These are phyloP conservation scores for Thalassiosira profunda DNA, from an alignment of 108 stramenopile species.

Conservation along the genomic window DNA sequence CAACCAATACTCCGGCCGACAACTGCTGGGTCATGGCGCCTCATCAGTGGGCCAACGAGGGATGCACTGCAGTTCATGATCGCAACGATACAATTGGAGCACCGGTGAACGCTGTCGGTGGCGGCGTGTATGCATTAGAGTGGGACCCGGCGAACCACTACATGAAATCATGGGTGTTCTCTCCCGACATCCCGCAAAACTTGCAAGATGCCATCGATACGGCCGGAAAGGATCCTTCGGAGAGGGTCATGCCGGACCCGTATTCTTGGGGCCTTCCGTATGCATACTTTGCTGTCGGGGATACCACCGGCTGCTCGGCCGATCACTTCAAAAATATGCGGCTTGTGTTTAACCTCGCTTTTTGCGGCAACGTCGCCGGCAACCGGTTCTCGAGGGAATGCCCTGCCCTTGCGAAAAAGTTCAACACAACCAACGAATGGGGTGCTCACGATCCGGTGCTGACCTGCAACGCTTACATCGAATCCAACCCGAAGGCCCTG, in stretches of 20 bases:
- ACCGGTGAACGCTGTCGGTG: conserved; percentile 87
- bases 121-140: conserved; percentile 75
- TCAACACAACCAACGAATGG: conserved; percentile 51
- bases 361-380: conserved; percentile 90
- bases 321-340: conserved; percentile 89
- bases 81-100: conserved; percentile 71
- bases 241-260: conserved; percentile 82
- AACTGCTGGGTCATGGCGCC: conserved; percentile 91
- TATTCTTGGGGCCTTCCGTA: conserved; percentile 86
- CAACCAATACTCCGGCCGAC: too few species aligned
- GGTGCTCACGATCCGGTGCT: conserved; percentile 36
- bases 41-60: conserved; percentile 97
- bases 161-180: conserved; percentile 92
- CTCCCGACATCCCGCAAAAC: conserved; percentile 79
- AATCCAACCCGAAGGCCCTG: conserved; percentile 76
- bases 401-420: conserved; percentile 62
- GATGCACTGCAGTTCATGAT: conserved; percentile 82
- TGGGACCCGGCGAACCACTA: conserved; percentile 87
- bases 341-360: conserved; percentile 89
- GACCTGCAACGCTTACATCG: conserved; percentile 80
- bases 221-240: conserved; percentile 35
- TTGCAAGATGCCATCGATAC: conserved; percentile 66
- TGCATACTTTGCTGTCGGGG: conserved; percentile 87
- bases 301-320: conserved; percentile 72
- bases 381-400: conserved; percentile 87